These are phyloP conservation scores for Kwoniella shivajii DNA, from an alignment of 1,284 basidiomycete species.

Conservation along the genomic window DNA sequence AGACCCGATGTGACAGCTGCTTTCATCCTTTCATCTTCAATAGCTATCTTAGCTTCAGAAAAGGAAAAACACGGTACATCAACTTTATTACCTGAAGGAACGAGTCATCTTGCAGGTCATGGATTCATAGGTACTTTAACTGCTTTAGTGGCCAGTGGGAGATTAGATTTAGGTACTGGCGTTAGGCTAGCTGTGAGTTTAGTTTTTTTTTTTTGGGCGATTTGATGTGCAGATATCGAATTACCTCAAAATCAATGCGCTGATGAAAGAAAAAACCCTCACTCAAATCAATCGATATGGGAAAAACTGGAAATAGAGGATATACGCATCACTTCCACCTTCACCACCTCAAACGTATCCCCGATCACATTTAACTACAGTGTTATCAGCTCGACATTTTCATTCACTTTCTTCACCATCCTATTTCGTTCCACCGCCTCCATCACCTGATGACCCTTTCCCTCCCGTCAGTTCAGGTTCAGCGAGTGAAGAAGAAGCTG, in stretches of 20 bases:
- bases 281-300: no score
- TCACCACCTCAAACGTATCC: conserved; percentile 24
- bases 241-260: not conserved
- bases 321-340: conserved; percentile 45
- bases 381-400: conserved; percentile 49
- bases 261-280: not conserved
- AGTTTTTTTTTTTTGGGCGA: not conserved
- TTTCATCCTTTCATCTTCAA: conserved; percentile 51
- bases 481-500: conserved; percentile 26
- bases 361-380: conserved; percentile 41
- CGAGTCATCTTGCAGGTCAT: conserved; percentile 50
- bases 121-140: conserved; percentile 53
- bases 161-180: conserved; percentile 47
- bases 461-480: conserved; percentile 18
- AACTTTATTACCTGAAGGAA: conserved; percentile 42
- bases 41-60: conserved; percentile 46
- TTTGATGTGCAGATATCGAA: not conserved
- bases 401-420: conserved; percentile 48
- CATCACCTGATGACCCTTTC: conserved; percentile 22
- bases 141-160: conserved; percentile 48
- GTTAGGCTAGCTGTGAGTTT: conserved; percentile 45
- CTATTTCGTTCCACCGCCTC: conserved; percentile 28
- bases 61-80: conserved; percentile 38
- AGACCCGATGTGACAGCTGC: conserved; percentile 50
- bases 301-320: no score